Evolutionary conservation across 352 stramenopile species (phyloP), one percentile per base, ranked within the genome.

Genomic region (Globisporangium heterothallicum): DNA sequence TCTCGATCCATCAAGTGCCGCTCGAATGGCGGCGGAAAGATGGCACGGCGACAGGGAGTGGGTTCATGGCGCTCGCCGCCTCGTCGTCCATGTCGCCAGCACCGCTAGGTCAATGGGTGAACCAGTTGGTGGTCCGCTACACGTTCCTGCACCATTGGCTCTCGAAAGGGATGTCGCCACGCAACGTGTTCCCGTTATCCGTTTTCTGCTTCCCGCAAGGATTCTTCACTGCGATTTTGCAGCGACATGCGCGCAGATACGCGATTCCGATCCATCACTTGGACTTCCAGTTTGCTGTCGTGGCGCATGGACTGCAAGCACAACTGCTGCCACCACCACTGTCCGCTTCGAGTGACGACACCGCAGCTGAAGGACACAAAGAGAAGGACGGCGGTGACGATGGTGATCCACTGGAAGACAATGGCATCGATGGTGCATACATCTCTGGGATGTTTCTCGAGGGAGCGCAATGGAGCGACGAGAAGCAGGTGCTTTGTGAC

Each of bases 171-270:
- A 19, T 51, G 29, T 61, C 54, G 9, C 42, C 29, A 22, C 53
- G 66, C 48, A 60, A 60, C 30, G 62, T 66, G 13, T 89, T 83
- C 34, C 78, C 75, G 4, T 51, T 92, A 14, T 68, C 82, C 4
- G 65, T 83, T 6, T 90, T 94, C 36, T 74, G 63, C 29, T 94
- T 88, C 25, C 78, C 83, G 0, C 78, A 92, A 22, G 79, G 78
- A 0, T 72, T 94, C 35, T 86, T 94, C 46, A 94, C 83, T 3
- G 82, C 73, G 19, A 72, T 87, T 50, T 44, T 91, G 13, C 83
- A 94, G 64, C 74, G 76, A 6, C 73, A 92, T 27, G 75, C 83
- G 19, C 63, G 82, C 41, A 88, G 81, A 50, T 68, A 88, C 49
- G 32, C 53, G 19, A 70, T 86, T 0, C 77, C 77, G 7, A 92